phyloP scores from a whole-genome alignment of 805 yeast genomes.

The Metschnikowia cerradonensis region DNA sequence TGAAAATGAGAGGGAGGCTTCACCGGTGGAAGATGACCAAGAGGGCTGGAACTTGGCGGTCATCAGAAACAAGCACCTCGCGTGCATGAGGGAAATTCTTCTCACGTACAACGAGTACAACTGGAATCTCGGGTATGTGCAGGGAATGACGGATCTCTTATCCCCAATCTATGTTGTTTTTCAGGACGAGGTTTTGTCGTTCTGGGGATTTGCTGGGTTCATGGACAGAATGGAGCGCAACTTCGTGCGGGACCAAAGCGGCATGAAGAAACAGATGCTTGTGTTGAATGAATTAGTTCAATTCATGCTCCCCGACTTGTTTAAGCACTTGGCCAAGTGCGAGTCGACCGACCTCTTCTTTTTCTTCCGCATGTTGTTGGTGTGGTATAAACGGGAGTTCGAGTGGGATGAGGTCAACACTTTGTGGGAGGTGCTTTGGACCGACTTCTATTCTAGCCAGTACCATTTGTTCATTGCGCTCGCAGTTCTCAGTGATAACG shows the following conservation, averaged over 20 bases:
- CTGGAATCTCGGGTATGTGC: conserved; percentile 85
- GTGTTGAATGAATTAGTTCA: conserved; percentile 82
- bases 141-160: conserved; percentile 93
- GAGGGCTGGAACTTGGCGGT: conserved; percentile 57
- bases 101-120: conserved; percentile 85
- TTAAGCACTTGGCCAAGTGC: conserved; percentile 77
- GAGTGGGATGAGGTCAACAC: conserved; percentile 68
- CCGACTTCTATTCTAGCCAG: conserved; percentile 82
- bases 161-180: conserved; percentile 71
- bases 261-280: conserved; percentile 85
- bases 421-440: conserved; percentile 93
- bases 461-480: conserved; percentile 83
- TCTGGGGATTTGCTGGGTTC: conserved; percentile 83
- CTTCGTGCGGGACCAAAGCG: conserved; percentile 85
- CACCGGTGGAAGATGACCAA: conserved; percentile 24
- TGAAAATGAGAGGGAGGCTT: conserved; percentile 15
- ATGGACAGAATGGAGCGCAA: conserved; percentile 97
- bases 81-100: conserved; percentile 68
- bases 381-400: conserved; percentile 93
- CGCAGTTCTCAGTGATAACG: conserved; percentile 85
- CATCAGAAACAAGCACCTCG: conserved; percentile 72
- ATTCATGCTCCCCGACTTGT: conserved; percentile 82
- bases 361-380: conserved; percentile 90
- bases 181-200: conserved; percentile 73
- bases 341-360: conserved; percentile 89